Conservation (phyloP, 2,329 filamentous ascomycete species). For the Diaporthe destruens region DNA sequence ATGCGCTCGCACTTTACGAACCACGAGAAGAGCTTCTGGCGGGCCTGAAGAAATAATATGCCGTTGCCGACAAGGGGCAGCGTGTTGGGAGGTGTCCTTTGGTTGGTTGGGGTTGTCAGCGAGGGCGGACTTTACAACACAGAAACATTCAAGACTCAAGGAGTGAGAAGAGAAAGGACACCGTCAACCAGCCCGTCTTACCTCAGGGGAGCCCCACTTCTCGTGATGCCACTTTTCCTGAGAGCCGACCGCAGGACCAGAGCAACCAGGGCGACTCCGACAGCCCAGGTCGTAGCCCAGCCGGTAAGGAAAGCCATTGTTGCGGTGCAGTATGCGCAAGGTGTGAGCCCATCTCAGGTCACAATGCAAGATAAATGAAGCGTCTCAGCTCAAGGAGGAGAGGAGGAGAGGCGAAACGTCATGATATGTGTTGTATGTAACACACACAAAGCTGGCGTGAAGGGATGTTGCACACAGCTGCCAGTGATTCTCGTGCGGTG, state of each 20-base stretch:
- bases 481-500: slow-evolving; percentile 12
- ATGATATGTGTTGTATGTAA: slow-evolving; percentile 6
- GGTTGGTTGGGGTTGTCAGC: slow-evolving; percentile 14
- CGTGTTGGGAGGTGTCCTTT: slow-evolving; percentile 62
- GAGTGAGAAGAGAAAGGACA: neutral
- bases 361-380: neutral
- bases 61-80: slow-evolving; percentile 72
- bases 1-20: slow-evolving; percentile 69
- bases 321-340: neutral
- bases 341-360: neutral
- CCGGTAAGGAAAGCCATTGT: slow-evolving; percentile 36
- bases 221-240: slow-evolving; percentile 40
- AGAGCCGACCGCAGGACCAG: slow-evolving; percentile 38
- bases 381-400: neutral
- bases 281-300: slow-evolving; percentile 26
- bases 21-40: slow-evolving; percentile 72
- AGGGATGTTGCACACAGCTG: slow-evolving; percentile 1
- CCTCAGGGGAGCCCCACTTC: slow-evolving; percentile 42
- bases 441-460: neutral
- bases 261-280: slow-evolving; percentile 25
- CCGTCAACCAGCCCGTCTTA: slow-evolving; percentile 25
- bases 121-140: neutral
- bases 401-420: neutral
- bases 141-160: neutral
- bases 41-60: slow-evolving; percentile 69